Conservation (phyloP, 1,284 basidiomycete species). For the Microbotryum intermedium region DNA sequence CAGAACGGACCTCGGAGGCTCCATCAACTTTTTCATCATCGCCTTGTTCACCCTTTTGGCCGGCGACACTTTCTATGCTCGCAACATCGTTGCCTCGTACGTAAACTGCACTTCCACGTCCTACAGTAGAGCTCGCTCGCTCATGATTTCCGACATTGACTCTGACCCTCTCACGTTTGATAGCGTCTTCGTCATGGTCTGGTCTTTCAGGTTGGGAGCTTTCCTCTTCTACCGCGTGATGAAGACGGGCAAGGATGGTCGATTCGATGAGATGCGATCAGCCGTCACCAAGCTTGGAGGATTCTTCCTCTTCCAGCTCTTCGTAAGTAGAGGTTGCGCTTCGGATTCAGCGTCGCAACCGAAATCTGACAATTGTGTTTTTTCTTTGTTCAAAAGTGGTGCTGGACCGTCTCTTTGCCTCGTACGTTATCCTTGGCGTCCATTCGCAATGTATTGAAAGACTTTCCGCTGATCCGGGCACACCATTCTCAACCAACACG, state of each 20-base stretch:
- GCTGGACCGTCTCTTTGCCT: not conserved
- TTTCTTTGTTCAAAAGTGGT: too few relatives aligned
- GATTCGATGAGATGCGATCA: slow-evolving; percentile 37
- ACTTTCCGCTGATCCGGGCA: too few relatives aligned
- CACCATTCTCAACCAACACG: slow-evolving; percentile 39
- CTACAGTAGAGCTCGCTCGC: too few relatives aligned
- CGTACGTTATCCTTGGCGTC: slow-evolving; percentile 1
- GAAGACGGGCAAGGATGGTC: slow-evolving; percentile 36
- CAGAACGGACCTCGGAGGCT: slow-evolving; percentile 36
- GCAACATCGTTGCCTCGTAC: slow-evolving; percentile 28
- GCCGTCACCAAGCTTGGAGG: too few relatives aligned
- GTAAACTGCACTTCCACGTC: too few relatives aligned
- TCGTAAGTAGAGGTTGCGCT: too few relatives aligned
- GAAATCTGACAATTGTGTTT: not conserved
- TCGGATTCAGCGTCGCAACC: too few relatives aligned
- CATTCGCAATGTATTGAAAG: too few relatives aligned
- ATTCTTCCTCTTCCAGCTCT: too few relatives aligned
- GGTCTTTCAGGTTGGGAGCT: slow-evolving; percentile 34
- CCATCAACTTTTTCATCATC: slow-evolving; percentile 33
- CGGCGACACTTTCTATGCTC: slow-evolving; percentile 28
- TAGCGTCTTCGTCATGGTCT: slow-evolving; percentile 30
- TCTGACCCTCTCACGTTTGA: not conserved
- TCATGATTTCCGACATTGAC: accelerated
- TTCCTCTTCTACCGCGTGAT: slow-evolving; percentile 36
- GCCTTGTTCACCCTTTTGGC: slow-evolving; percentile 24